Evolutionary conservation across 2,329 filamentous ascomycete genomes (phyloP), one percentile per base, ranked within the genome.

Genomic region (Paecilomyces formosus): DNA sequence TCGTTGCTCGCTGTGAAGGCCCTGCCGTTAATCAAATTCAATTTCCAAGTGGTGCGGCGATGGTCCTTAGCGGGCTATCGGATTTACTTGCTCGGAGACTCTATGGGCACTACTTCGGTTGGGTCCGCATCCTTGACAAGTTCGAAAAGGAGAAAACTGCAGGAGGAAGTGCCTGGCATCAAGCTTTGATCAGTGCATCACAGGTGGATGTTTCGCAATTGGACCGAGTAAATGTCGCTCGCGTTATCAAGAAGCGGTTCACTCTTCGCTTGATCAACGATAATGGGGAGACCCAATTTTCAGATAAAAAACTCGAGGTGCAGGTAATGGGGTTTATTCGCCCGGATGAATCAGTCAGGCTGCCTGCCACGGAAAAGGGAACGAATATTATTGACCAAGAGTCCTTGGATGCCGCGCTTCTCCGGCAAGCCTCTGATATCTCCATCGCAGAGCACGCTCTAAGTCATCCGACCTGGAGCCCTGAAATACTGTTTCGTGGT

Each of bases 91-190:
- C 78, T 22, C 72, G 82, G 61, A 79, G 81, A 2, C 76, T 89
- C 55, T 73, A 76, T 12, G 87, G 87, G 0, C 79, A 86, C 6
- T 89, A 86, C 65, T 84, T 87, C 45, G 86, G 84, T 2, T 89
- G 87, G 86, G 82, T 80, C 0, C 72, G 79, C 1, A 61, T 78
- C 1, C 72, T 75, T 0, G 68, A 69, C 0, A 69, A 73, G 22
- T 51, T 57, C 15, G 67, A 65, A 0, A 61, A 66, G 2, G 73
- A 76, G 2, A 68, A 68, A 3, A 55, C 76, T 1, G 70, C 76
- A 0, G 60, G 69, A 3, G 74, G 58, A 52, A 18, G 21, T 15
- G 55, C 78, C 31, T 89, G 87, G 87, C 76, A 81, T 60, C 81
- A 85, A 63, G 78, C 80, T 2, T 74, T 89, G 11, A 78, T 89